Conservation (phyloP, 73 alveolate genomes). For the Paramecium caudatum region DNA sequence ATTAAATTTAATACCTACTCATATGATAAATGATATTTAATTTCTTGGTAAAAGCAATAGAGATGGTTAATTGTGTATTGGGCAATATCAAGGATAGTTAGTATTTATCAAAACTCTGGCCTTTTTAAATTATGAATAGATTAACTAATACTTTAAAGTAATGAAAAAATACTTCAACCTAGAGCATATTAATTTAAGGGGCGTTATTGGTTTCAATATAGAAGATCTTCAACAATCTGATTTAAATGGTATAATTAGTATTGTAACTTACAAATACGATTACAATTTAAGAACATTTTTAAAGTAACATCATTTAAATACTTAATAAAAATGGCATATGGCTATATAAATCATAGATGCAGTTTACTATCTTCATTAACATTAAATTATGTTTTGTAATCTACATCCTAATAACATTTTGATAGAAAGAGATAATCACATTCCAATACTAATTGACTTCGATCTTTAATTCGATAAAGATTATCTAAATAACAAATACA, state of each 20-base stretch:
- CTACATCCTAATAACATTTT: conserved; percentile 55
- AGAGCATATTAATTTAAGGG: conserved; percentile 8
- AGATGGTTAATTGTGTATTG: conserved; percentile 24
- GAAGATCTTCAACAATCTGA: conserved; percentile 18
- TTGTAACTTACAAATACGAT: background rate
- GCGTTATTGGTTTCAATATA: background rate
- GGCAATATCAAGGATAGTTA: background rate
- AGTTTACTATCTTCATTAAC: conserved; percentile 43
- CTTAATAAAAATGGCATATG: conserved; percentile 28
- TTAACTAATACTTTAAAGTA: background rate
- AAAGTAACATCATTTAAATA: background rate
- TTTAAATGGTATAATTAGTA: background rate
- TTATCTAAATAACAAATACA: background rate
- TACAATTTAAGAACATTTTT: background rate
- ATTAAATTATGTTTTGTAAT: conserved; percentile 13
- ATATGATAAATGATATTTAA: background rate
- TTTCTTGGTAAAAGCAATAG: conserved; percentile 52
- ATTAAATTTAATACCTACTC: background rate
- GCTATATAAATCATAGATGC: conserved; percentile 47
- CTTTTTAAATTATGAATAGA: background rate
- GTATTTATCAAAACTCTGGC: background rate
- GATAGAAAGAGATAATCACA: background rate
- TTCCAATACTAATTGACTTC: conserved; percentile 1
- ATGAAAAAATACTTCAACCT: background rate
- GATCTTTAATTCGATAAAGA: conserved; percentile 34